These are phyloP conservation scores for Cystoisospora suis DNA, from an alignment of 169 alveolate genomes.

Conservation along the genomic window DNA sequence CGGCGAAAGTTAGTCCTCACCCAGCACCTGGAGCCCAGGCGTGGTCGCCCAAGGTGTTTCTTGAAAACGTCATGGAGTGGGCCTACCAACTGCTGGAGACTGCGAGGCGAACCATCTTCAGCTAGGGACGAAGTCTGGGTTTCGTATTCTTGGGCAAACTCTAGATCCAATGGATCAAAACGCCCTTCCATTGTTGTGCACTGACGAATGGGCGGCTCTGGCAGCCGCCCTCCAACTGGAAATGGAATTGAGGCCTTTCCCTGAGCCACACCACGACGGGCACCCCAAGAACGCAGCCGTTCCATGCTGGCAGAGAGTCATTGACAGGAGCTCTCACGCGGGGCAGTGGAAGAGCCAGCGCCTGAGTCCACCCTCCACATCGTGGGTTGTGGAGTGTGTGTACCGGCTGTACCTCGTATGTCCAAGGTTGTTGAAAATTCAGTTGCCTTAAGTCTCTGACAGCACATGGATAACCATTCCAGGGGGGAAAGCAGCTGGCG, in stretches of 20 bases:
- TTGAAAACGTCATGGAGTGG: neutral
- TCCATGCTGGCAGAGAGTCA: too few species aligned
- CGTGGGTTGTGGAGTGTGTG: too few species aligned
- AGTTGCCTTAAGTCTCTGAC: slow-evolving; percentile 82
- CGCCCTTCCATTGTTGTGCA: neutral
- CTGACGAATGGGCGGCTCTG: neutral
- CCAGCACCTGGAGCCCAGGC: slow-evolving; percentile 86
- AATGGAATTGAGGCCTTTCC: slow-evolving; percentile 42
- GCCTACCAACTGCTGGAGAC: neutral
- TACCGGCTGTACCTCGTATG: slow-evolving; percentile 75
- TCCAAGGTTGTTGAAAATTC: slow-evolving; percentile 87
- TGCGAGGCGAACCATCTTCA: neutral
- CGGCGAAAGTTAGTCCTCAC: slow-evolving; percentile 84
- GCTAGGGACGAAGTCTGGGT: neutral
- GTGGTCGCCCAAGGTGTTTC: slow-evolving; percentile 75
- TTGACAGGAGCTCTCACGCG: too few species aligned
- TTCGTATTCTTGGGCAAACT: neutral
- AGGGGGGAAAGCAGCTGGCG: neutral
- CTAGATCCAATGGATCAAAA: neutral
- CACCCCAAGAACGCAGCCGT: too few species aligned
- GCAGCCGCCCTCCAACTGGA: slow-evolving; percentile 59
- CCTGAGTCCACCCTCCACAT: too few species aligned
- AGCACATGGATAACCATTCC: neutral
- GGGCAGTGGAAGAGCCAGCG: too few species aligned
- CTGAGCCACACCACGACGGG: too few species aligned